Conservation (phyloP, 768 basidiomycete genomes). For the Tephrocybe sp. region DNA sequence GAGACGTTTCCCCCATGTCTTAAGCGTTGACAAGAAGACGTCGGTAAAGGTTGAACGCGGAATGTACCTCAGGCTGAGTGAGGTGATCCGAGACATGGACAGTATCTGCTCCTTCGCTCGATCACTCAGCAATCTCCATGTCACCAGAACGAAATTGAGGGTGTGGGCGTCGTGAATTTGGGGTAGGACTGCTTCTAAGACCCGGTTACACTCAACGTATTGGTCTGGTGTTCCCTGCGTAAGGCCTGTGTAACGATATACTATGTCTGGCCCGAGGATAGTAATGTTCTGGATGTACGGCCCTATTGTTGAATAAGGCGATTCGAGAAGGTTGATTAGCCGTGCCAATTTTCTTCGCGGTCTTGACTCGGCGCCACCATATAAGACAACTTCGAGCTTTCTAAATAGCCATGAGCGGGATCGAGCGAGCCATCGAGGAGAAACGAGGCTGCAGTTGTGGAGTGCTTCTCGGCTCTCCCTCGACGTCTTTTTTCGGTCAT, state of each 20-base stretch:
- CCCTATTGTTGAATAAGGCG: not conserved
- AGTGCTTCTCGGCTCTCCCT: not conserved
- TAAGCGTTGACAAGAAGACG: not conserved
- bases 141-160: not conserved
- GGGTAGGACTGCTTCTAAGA: not conserved
- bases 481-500: not conserved
- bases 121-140: not conserved
- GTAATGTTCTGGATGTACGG: not conserved
- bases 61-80: not conserved
- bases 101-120: not conserved
- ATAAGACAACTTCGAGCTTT: not conserved
- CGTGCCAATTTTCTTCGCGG: not conserved
- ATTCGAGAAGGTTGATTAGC: not conserved
- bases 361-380: not conserved
- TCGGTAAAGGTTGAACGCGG: not conserved
- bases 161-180: not conserved
- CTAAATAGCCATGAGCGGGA: not conserved
- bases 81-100: not conserved
- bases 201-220: not conserved
- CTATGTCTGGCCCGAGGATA: not conserved
- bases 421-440: not conserved
- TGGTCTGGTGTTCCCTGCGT: not conserved
- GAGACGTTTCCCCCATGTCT: not conserved
- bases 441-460: not conserved
- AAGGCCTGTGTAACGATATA: not conserved